Base-by-base conservation (phyloP, 164 flowering plant species). In the Saururus chinensis region DNA sequence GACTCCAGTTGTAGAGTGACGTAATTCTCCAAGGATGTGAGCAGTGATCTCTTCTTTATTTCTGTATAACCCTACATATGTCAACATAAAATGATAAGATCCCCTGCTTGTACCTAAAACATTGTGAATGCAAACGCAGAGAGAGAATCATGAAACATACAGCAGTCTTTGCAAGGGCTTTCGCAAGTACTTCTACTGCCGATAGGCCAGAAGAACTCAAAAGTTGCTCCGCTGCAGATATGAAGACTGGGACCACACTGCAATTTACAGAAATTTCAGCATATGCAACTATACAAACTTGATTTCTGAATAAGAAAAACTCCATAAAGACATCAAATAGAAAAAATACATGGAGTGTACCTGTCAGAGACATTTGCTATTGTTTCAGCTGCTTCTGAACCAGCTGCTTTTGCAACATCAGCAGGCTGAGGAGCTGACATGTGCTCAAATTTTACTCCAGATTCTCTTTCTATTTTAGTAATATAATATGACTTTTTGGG, bases 221-320 rank as follows among this genome's bases (percentile, higher is more conserved):
- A 16, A 95, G 78, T 57, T 91, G 86, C 75, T 95, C 85, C 7
- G 97, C 99, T 61, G 82, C 84, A 65, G 84, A 63, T 78, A 72
- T 79, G 80, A 95, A 95, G n/a, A 80, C 84, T 23, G 99, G 97
- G 70, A 95, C 77, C 1, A 93, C 95, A 80, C 97, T 93, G 84
- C 75, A 81, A 53, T 61, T 58, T 19, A 49, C 37, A 53, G 40
- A 19, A 53, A 53, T 59, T 30, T 62, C n/a, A 60, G 45, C 21
- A 60, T 41, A 12, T 45, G 14, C 5, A 17, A 2, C 17, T 12
- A 45, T 2, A 45, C 17, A 45, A n/a, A 45, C 49, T 12, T 12
- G 5, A 8, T 12, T 45, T 45, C 14, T 8, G 14, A 12, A 45
- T 12, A 8, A 45, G 17, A n/a, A n/a, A n/a, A n/a, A n/a, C n/a